phyloP scores from a whole-genome alignment of 805 yeast species.

The Candida ortonii region DNA sequence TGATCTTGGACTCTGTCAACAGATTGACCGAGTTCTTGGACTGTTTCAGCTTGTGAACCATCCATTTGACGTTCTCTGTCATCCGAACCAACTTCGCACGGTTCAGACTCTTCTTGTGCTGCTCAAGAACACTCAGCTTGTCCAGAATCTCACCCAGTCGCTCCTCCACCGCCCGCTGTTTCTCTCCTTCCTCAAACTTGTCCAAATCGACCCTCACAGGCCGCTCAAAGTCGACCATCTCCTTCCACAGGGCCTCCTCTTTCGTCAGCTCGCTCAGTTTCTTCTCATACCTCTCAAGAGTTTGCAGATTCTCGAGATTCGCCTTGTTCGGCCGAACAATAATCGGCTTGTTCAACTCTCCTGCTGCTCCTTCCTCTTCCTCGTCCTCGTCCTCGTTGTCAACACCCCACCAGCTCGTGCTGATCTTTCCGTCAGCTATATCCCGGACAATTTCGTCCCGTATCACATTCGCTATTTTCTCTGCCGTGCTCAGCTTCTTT shows the following conservation, averaged over 20 bases:
- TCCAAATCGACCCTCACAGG: slow-evolving; percentile 15
- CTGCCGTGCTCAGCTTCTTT: slow-evolving; percentile 20
- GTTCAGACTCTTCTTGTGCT: slow-evolving; percentile 9
- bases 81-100: slow-evolving; percentile 12
- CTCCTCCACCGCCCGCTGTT: slow-evolving; percentile 6
- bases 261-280: slow-evolving; percentile 42
- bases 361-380: slow-evolving; percentile 14
- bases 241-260: slow-evolving; percentile 48
- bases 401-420: slow-evolving; percentile 67
- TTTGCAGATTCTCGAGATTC: slow-evolving; percentile 49
- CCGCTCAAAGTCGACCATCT: slow-evolving; percentile 6
- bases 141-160: slow-evolving; percentile 17
- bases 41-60: slow-evolving; percentile 27
- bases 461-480: slow-evolving; percentile 59
- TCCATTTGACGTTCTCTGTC: slow-evolving; percentile 38
- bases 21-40: slow-evolving; percentile 22
- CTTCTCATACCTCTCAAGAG: slow-evolving; percentile 43
- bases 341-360: slow-evolving; percentile 30
- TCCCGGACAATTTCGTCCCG: slow-evolving; percentile 61
- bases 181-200: slow-evolving; percentile 5
- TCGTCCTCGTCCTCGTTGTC: slow-evolving; percentile 27
- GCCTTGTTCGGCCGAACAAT: slow-evolving; percentile 56
- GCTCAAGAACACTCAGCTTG: slow-evolving; percentile 14
- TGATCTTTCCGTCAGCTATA: slow-evolving; percentile 54
- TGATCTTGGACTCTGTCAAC: slow-evolving; percentile 22